Evolutionary conservation across 75 land plant genomes (phyloP), one percentile per base, ranked within the genome.

Genomic region (Pinus taeda): DNA sequence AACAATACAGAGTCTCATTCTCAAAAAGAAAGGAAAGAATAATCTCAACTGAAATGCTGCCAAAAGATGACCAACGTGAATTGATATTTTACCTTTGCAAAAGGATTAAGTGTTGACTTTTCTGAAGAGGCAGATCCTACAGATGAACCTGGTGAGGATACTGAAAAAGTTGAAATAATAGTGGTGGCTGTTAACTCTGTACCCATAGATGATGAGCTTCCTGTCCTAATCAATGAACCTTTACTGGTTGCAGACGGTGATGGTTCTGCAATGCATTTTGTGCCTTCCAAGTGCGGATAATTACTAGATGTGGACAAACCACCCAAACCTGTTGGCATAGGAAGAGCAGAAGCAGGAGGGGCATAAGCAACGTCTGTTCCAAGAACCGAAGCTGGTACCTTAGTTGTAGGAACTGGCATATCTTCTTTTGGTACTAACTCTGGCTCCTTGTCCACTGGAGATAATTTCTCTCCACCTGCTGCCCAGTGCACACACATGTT

Each of bases 51-150:
- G 2, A 49, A 49, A 49, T 49, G 55, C 11, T 8, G 6, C 13
- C 57, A 78, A 78, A 30, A 39, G 74, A 15, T 29, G 30, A 30
- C 30, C 33, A 61, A 59, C 14, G 12, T 30, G 18, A 61, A 60
- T 21, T 42, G n/a, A 9, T 39, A 22, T 56, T 36, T 9, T 76
- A 86, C 88, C 83, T 86, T 86, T 37, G 86, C 86, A 76, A 84
- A 66, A 13, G 77, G 74, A 77, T 83, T 86, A 65, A 83, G 65
- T 11, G 76, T 39, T 1, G 77, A 77, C 45, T 74, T 86, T 72
- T 74, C 84, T 24, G 73, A 22, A 21, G 79, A 62, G 21, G 57
- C 26, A 61, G 69, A 26, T 22, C 64, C 63, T 29, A 37, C 56
- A 15, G 74, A 78, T 37, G 77, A 58, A 21, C 60, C 33, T 57